Conservation (phyloP, 768 basidiomycete species). For the Suillus bovinus region DNA sequence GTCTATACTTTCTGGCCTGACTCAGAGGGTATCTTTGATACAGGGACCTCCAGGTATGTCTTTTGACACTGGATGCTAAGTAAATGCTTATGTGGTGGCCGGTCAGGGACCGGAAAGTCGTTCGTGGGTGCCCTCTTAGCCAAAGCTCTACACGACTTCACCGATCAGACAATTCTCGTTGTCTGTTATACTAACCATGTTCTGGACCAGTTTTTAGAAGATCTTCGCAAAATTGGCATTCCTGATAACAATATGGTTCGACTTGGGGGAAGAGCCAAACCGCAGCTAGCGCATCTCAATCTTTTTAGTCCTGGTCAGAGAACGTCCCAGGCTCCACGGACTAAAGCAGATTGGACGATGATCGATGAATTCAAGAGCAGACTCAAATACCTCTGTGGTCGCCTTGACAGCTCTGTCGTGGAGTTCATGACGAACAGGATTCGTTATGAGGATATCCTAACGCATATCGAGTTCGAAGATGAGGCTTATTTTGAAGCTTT, state of each 20-base stretch:
- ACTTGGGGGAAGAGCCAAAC: constrained; percentile 51
- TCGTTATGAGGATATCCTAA: constrained; percentile 32
- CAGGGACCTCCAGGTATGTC: constrained; percentile 64
- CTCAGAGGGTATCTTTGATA: constrained; percentile 53
- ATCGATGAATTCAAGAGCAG: constrained; percentile 39
- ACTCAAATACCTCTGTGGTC: not conserved
- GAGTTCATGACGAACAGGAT: constrained; percentile 22
- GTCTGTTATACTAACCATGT: constrained; percentile 71
- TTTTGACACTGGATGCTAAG: not conserved
- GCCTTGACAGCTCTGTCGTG: constrained; percentile 30
- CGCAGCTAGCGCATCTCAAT: constrained; percentile 41
- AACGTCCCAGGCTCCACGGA: constrained; percentile 17
- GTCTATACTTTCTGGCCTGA: constrained; percentile 48
- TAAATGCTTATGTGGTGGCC: not conserved
- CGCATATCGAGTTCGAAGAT: constrained; percentile 50
- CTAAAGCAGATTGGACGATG: constrained; percentile 34
- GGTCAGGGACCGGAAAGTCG: constrained; percentile 62
- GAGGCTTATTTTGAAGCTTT: constrained; percentile 42
- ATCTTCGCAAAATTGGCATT: constrained; percentile 57
- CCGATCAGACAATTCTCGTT: constrained; percentile 49
- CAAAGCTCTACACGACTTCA: constrained; percentile 50
- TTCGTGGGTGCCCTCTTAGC: constrained; percentile 62
- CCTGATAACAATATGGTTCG: constrained; percentile 48
- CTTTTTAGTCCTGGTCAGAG: constrained; percentile 38
- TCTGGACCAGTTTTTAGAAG: constrained; percentile 60